phyloP scores from a whole-genome alignment of 768 basidiomycete genomes.

The Lepiota brunneoincarnata region DNA sequence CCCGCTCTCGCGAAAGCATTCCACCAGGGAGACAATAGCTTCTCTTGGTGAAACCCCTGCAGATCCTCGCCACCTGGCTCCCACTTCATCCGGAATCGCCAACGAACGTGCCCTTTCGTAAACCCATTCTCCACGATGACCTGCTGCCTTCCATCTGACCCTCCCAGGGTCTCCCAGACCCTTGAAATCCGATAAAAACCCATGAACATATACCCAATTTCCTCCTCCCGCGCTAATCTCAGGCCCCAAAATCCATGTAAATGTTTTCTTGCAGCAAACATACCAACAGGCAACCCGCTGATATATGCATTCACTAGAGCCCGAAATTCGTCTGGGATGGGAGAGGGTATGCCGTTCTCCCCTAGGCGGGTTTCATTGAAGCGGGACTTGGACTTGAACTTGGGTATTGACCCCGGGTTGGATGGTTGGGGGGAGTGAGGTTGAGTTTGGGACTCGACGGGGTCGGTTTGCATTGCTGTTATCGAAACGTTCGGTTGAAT shows the following conservation, averaged over 20 bases:
- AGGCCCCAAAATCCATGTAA: constrained; percentile 22
- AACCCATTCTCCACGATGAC: constrained; percentile 9
- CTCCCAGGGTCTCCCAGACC: constrained; percentile 30
- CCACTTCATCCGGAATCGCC: constrained; percentile 49
- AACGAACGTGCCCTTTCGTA: constrained; percentile 33
- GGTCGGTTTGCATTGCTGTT: too few relatives aligned
- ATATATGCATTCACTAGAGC: constrained; percentile 39
- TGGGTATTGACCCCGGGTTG: background rate
- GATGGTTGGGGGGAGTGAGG: background rate
- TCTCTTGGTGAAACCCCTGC: constrained; percentile 13
- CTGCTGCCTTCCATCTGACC: background rate
- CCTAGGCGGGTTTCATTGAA: background rate
- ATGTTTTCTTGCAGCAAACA: constrained; percentile 35
- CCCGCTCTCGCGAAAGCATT: constrained; percentile 6
- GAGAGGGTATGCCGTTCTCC: constrained; percentile 2
- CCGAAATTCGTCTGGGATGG: constrained; percentile 30
- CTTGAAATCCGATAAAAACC: constrained; percentile 44
- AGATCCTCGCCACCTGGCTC: constrained; percentile 47
- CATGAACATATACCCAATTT: constrained; percentile 40
- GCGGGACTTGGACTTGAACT: background rate
- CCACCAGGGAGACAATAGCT: constrained; percentile 25
- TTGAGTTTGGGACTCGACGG: too few relatives aligned
- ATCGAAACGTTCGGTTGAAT: too few relatives aligned
- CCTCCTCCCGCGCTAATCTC: constrained; percentile 28
- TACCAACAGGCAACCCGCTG: constrained; percentile 34